Evolutionary conservation across 352 stramenopile genomes (phyloP).

Genomic region (Globisporangium paroecandrum): DNA sequence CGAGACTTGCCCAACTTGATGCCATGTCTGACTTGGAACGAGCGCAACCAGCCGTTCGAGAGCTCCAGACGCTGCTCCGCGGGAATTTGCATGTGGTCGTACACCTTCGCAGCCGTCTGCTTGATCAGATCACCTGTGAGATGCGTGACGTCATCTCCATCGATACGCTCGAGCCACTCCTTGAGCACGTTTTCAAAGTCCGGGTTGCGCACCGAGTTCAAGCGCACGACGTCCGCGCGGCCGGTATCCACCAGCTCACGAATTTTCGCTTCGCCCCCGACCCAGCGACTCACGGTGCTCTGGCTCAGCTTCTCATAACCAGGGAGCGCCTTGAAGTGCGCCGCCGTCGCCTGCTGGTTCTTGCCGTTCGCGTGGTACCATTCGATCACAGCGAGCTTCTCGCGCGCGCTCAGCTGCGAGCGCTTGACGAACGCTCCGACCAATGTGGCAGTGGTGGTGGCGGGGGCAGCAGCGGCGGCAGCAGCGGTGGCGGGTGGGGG

Average conservation of each 20-base stretch:
- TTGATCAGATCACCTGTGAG: conserved; percentile 23
- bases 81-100: conserved; percentile 18
- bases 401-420: conserved; percentile 18
- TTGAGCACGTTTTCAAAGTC: conserved; percentile 22
- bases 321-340: conserved; percentile 15
- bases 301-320: conserved; percentile 22
- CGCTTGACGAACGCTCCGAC: conserved; percentile 8
- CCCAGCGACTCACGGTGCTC: conserved; percentile 24
- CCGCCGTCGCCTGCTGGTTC: conserved; percentile 17
- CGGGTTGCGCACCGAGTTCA: conserved; percentile 19
- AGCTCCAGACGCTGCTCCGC: conserved; percentile 20
- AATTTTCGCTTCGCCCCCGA: conserved; percentile 18
- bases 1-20: conserved; percentile 5
- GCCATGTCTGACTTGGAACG: conserved; percentile 14
- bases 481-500: neutral
- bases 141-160: conserved; percentile 4
- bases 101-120: conserved; percentile 19
- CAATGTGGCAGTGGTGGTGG: neutral
- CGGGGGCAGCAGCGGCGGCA: too few species aligned
- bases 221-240: conserved; percentile 13
- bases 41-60: conserved; percentile 25
- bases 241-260: conserved; percentile 13
- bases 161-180: conserved; percentile 20
- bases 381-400: conserved; percentile 20
- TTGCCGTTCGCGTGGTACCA: conserved; percentile 19